Conservation (phyloP, 148 eudicot species). For the Cornus suecica region DNA sequence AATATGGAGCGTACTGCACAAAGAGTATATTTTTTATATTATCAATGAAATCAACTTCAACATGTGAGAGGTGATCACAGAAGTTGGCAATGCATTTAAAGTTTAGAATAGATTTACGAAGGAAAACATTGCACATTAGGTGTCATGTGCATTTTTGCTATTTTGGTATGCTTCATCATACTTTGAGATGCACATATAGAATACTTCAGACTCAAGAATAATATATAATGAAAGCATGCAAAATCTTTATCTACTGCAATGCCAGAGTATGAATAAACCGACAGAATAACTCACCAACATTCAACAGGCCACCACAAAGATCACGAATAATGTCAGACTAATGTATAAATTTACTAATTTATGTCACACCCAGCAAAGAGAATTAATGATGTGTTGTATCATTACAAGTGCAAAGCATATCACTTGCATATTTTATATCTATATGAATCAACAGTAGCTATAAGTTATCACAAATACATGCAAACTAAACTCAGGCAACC, state of each 20-base stretch:
- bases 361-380: not conserved
- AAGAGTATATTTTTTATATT: constrained; percentile 13
- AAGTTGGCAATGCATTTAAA: constrained; percentile 7
- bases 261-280: not conserved
- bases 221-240: not conserved
- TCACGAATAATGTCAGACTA: not conserved
- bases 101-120: constrained; percentile 9
- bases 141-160: constrained; percentile 9
- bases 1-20: constrained; percentile 14
- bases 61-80: constrained; percentile 18
- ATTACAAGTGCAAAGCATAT: too few relatives aligned
- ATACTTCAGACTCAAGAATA: not conserved
- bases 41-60: constrained; percentile 18
- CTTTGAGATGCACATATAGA: not conserved
- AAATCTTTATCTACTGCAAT: not conserved
- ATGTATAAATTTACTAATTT: not conserved
- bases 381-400: not conserved
- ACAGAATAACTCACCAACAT: not conserved
- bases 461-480: not conserved
- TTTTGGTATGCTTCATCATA: not conserved
- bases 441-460: not conserved
- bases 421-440: too few relatives aligned
- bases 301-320: not conserved
- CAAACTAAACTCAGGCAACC: not conserved
- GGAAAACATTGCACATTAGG: not conserved